These are phyloP conservation scores for Plasmodium inui DNA, from an alignment of 169 alveolate species.

Conservation along the genomic window DNA sequence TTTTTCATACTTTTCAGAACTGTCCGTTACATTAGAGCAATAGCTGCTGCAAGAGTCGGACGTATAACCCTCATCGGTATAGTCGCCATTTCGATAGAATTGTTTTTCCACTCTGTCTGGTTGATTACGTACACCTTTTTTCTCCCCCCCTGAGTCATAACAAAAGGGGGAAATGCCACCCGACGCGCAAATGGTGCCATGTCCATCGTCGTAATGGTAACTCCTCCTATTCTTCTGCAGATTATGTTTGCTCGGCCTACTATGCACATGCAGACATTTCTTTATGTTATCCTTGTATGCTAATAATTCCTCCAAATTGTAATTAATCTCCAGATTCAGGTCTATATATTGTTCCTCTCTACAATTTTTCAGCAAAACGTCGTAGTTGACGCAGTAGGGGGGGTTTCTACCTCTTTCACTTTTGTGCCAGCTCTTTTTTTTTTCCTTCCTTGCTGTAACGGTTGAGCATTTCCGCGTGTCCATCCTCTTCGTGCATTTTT, in stretches of 20 bases:
- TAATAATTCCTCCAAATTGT: conserved; percentile 59
- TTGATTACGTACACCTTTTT: background rate
- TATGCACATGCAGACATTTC: background rate
- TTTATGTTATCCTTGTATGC: conserved; percentile 37
- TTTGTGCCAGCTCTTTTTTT: background rate
- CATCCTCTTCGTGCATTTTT: conserved; percentile 18
- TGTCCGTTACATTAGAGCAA: conserved; percentile 26
- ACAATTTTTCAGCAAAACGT: conserved; percentile 9
- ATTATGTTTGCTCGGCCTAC: background rate
- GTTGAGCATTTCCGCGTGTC: background rate
- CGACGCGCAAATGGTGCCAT: background rate
- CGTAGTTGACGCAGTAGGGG: conserved; percentile 43
- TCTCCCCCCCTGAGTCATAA: background rate
- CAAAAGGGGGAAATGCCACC: background rate
- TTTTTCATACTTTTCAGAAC: conserved; percentile 15
- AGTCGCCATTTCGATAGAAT: background rate
- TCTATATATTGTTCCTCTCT: conserved; percentile 38
- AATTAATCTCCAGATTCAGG: conserved; percentile 45
- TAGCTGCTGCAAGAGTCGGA: conserved; percentile 27
- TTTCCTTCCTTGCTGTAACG: background rate
- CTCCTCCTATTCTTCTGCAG: background rate
- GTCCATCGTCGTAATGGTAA: background rate
- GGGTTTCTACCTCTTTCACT: background rate
- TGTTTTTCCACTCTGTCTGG: background rate
- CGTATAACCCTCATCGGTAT: background rate